phyloP scores from a whole-genome alignment of 306 rosid species.

The Prinsepia uniflora region DNA sequence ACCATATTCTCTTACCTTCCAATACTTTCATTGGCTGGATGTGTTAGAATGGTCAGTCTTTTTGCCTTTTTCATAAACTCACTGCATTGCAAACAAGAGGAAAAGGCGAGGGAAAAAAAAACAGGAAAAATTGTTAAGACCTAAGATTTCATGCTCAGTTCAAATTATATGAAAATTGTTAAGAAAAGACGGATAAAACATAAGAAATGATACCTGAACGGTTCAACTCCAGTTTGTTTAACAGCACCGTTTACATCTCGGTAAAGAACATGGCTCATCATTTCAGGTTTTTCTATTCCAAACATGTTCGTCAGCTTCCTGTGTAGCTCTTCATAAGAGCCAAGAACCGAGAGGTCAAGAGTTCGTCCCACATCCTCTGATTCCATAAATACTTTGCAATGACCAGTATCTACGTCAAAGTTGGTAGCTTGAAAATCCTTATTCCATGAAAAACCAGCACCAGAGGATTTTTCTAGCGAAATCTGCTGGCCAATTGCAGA shows the following conservation, averaged over 20 bases:
- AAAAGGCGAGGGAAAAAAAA: neutral
- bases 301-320: conserved; percentile 74
- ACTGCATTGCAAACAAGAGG: conserved; percentile 39
- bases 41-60: conserved; percentile 65
- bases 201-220: conserved; percentile 55
- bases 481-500: conserved; percentile 33
- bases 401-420: conserved; percentile 62
- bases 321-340: conserved; percentile 81
- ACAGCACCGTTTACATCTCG: conserved; percentile 66
- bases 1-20: conserved; percentile 42
- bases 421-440: conserved; percentile 30
- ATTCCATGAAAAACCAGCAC: conserved; percentile 51
- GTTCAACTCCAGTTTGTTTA: conserved; percentile 80
- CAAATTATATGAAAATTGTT: neutral
- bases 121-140: neutral
- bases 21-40: conserved; percentile 45
- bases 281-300: conserved; percentile 65
- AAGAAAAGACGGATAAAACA: conserved; percentile 1
- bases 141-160: neutral
- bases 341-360: conserved; percentile 56
- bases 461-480: conserved; percentile 52
- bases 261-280: conserved; percentile 72
- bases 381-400: conserved; percentile 91
- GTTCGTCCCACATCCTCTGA: conserved; percentile 92
- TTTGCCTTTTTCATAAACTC: conserved; percentile 78